phyloP scores from a whole-genome alignment of 495 filamentous ascomycete genomes.

The Neurospora sp. region DNA sequence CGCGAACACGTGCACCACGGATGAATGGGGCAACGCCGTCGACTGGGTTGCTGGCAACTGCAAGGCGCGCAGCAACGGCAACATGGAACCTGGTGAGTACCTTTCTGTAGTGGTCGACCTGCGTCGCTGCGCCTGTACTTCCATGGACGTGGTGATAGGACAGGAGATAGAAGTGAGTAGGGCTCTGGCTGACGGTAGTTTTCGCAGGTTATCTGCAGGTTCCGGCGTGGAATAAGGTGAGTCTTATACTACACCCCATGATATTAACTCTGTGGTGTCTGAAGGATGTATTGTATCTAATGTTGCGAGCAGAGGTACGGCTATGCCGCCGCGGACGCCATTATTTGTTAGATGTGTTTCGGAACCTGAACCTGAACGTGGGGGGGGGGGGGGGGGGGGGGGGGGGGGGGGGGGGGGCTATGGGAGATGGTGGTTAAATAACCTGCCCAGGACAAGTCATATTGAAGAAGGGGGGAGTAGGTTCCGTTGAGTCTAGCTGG shows the following conservation, averaged over 20 bases:
- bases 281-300: not conserved
- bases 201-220: not conserved
- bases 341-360: not conserved
- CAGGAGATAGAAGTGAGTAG: not conserved
- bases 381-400: no score
- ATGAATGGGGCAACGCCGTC: not conserved
- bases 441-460: not conserved
- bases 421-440: not conserved
- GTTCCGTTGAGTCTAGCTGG: not conserved
- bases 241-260: not conserved
- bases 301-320: not conserved
- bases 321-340: not conserved
- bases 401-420: no score
- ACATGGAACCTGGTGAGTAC: not conserved
- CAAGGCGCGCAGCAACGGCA: not conserved
- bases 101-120: no score
- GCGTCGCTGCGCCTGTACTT: no score
- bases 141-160: not conserved
- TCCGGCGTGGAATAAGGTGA: not conserved
- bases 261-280: not conserved
- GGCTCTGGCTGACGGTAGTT: not conserved
- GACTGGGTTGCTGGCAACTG: not conserved
- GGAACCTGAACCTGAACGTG: not conserved
- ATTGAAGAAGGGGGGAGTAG: not conserved
- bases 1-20: not conserved